Percentiles rank a stretch among this genome's conserved stretches.
phyloP scores from a whole-genome alignment of 805 yeast species.

The Suhomyces sp. region DNA sequence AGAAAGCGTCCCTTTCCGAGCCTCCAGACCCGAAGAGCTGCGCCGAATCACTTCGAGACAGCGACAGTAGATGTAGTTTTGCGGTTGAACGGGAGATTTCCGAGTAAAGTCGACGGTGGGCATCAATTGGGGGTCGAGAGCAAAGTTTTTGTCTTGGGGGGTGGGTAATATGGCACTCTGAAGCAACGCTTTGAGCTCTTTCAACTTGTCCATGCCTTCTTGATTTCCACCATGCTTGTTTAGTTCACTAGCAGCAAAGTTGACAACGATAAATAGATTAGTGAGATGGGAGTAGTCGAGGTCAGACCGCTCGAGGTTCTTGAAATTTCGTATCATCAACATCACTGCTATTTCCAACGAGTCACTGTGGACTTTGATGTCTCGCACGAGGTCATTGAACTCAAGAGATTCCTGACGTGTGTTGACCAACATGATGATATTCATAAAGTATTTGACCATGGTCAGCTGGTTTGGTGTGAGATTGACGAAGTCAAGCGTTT shows the following conservation, averaged over 20 bases:
- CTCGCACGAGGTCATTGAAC: constrained; percentile 1
- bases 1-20: background rate
- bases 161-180: background rate
- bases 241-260: constrained; percentile 1
- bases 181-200: constrained; percentile 4
- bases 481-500: background rate
- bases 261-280: constrained; percentile 9
- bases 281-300: constrained; percentile 11
- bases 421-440: constrained; percentile 8
- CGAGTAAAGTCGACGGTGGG: background rate
- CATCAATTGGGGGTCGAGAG: background rate
- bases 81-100: background rate
- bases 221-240: background rate
- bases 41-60: background rate
- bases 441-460: constrained; percentile 8
- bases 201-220: constrained; percentile 1
- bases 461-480: background rate
- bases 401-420: constrained; percentile 2
- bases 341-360: constrained; percentile 6
- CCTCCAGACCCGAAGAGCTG: no score
- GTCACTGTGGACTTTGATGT: background rate
- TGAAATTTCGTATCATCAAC: constrained; percentile 6
- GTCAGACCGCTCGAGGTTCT: background rate
- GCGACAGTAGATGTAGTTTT: constrained; percentile 5
- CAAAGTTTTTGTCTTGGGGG: background rate